These are phyloP conservation scores for Mycocentrospora acerina DNA, from an alignment of 2,329 filamentous ascomycete genomes.

Conservation along the genomic window DNA sequence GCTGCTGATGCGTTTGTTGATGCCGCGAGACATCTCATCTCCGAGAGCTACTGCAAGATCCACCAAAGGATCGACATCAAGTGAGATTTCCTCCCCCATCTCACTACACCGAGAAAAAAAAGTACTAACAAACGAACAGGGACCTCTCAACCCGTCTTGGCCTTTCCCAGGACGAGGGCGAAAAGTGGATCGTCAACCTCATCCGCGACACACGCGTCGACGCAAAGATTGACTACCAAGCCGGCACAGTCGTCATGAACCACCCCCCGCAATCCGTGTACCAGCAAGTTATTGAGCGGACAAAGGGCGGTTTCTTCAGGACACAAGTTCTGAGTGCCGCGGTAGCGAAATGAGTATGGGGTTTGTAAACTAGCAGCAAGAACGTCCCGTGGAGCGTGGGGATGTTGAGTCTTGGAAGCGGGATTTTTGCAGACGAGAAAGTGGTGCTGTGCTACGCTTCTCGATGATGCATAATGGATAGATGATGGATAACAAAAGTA, in stretches of 20 bases:
- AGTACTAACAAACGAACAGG: conserved; percentile 42
- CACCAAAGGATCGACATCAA: conserved; percentile 98
- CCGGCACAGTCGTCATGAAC: conserved; percentile 99
- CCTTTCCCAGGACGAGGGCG: conserved; percentile 88
- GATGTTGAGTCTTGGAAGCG: too few relatives aligned
- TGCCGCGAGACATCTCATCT: conserved; percentile 92
- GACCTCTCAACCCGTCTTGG: conserved; percentile 91
- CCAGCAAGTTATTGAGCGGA: conserved; percentile 98
- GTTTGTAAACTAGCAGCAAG: background rate
- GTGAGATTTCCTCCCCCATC: conserved; percentile 44
- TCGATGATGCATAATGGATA: too few relatives aligned
- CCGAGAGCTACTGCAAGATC: conserved; percentile 99
- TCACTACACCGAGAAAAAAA: background rate
- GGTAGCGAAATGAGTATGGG: conserved; percentile 47
- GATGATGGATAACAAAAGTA: too few relatives aligned
- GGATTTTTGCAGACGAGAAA: too few relatives aligned
- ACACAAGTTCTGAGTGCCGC: conserved; percentile 82
- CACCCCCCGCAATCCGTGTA: conserved; percentile 98
- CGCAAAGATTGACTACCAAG: conserved; percentile 99
- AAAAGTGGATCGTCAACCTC: conserved; percentile 99
- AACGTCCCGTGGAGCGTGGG: too few relatives aligned
- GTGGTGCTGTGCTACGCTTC: too few relatives aligned
- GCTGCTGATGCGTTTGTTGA: conserved; percentile 89
- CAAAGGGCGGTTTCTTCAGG: conserved; percentile 97
- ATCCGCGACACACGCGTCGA: conserved; percentile 97